Evolutionary conservation across 2,329 filamentous ascomycete genomes (phyloP), one percentile per base, ranked within the genome.

Genomic region (Alternaria conjuncta): DNA sequence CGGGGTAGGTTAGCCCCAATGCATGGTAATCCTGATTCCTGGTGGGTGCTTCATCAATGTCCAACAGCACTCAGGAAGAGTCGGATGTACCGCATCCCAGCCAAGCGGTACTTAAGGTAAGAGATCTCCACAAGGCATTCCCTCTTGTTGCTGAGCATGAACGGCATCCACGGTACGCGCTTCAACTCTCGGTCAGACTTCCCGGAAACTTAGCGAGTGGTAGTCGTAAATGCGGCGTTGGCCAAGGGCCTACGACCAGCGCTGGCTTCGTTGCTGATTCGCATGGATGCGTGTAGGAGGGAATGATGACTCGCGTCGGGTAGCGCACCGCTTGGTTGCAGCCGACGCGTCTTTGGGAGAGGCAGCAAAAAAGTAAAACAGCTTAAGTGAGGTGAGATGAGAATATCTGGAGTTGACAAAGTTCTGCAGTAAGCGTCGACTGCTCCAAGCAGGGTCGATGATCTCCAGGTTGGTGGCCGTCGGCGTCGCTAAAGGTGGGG

Each of bases 1-100:
- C 26, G 21, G 45, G 49, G 26, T 25, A 26, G 62, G 53, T 49
- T 53, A 60, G 58, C 25, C 28, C 55, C 11, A 28, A 47, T 65
- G 66, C 65, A 67, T 21, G 47, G 54, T 57, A 57, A 64, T 57
- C 56, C 60, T 41, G 51, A 46, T 36, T 50, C 21, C 25, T 47
- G 28, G 43, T 56, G 54, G 43, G 20, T 28, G 54, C 54, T 56
- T 47, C 44, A 47, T 56, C 26, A 56, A 56, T 21, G 20, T 47
- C 43, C 54, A 47, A 56, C 54, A 46, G 9, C 6, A 45, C 18
- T 28, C 53, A 30, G 43, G 26, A 32, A 46, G 15, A 32, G 9
- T 47, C 26, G 26, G 54, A 15, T 23, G 13, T 56, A 32, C n/a
- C 26, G 49, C 20, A 12, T 36, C 20, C 49, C 49, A 18, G 26